These are phyloP conservation scores for Apostasia ramifera DNA, from an alignment of 106 monocot species.

Conservation along the genomic window DNA sequence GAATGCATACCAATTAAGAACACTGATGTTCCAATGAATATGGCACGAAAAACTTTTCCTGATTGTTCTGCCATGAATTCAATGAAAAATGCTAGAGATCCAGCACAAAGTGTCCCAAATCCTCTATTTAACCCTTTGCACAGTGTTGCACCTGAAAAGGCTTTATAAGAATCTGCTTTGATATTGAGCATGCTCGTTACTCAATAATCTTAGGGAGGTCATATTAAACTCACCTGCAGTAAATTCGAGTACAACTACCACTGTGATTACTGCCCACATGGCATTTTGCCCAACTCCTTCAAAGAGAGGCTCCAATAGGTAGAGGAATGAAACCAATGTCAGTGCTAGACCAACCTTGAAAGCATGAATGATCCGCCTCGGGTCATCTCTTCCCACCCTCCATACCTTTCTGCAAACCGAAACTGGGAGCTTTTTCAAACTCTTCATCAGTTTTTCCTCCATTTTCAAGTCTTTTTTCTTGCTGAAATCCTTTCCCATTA, in stretches of 20 bases:
- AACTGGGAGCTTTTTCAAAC: slow-evolving; percentile 14
- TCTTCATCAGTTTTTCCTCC: slow-evolving; percentile 8
- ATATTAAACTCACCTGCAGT: slow-evolving; percentile 40
- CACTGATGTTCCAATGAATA: slow-evolving; percentile 49
- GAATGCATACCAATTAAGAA: slow-evolving; percentile 41
- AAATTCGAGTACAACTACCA: slow-evolving; percentile 62
- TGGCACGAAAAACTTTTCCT: slow-evolving; percentile 31
- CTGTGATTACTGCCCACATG: slow-evolving; percentile 82
- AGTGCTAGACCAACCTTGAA: slow-evolving; percentile 59
- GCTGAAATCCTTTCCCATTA: background rate
- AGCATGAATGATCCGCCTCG: slow-evolving; percentile 48
- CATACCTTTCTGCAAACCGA: slow-evolving; percentile 20
- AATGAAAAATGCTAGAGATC: slow-evolving; percentile 57
- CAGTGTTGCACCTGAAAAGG: slow-evolving; percentile 61
- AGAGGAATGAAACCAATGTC: slow-evolving; percentile 60
- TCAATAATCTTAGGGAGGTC: background rate
- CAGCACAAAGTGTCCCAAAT: slow-evolving; percentile 53
- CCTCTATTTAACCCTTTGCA: slow-evolving; percentile 80
- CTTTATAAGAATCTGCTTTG: background rate
- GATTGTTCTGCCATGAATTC: slow-evolving; percentile 38
- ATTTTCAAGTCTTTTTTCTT: background rate
- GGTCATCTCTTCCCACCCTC: slow-evolving; percentile 50
- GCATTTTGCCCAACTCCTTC: slow-evolving; percentile 55
- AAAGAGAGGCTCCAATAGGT: slow-evolving; percentile 63
- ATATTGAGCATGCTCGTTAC: background rate